A percentile compares a stretch with the other conserved stretches of the same genome.
Evolutionary conservation across 176 grass and related monocot genomes (phyloP).

Genomic region (maize (Zea mays)): Zm-B73-REFERENCE-NAM-5.0 NC_050098.1:41474501-41475000

Average conservation of each 20-base stretch:
- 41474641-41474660: constrained; percentile 87
- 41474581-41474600: constrained; percentile 85
- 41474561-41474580: constrained; percentile 53
- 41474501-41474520: constrained; percentile 20
- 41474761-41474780: not conserved
- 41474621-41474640: constrained; percentile 87
- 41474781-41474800: too few species aligned
- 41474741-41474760: not conserved
- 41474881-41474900: not conserved
- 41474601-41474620: constrained; percentile 83
- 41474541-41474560: constrained; percentile 48
- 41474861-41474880: not conserved
- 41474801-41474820: not conserved
- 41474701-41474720: not conserved
- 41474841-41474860: not conserved
- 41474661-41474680: constrained; percentile 80
- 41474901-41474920: not conserved
- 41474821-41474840: not conserved
- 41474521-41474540: not conserved
- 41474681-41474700: constrained; percentile 63
- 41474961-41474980: not conserved
- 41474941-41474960: not conserved
- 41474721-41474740: not conserved
- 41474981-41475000: not conserved
- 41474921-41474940: not conserved